Evolutionary conservation across 2,329 filamentous ascomycete genomes (phyloP).

Genomic region (Pseudopithomyces chartarum): DNA sequence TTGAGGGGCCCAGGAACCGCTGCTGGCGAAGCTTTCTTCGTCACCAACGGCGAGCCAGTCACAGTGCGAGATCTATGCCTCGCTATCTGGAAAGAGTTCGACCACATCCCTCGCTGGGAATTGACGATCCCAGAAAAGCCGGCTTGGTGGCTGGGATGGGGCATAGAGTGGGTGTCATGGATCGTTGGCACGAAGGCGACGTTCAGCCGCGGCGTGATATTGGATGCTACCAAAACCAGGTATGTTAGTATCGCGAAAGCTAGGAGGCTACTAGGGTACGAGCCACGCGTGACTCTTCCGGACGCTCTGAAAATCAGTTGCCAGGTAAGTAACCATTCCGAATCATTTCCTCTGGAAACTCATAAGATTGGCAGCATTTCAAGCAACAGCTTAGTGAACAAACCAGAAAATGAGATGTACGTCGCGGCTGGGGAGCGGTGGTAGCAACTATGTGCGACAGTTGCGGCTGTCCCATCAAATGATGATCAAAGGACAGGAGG

Average conservation of each 20-base stretch:
- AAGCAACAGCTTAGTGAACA: slow-evolving; percentile 13
- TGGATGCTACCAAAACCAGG: slow-evolving; percentile 58
- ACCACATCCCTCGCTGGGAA: slow-evolving; percentile 56
- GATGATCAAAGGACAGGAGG: too few species aligned
- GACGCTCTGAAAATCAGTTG: slow-evolving; percentile 52
- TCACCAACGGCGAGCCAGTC: slow-evolving; percentile 86
- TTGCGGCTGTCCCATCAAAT: too few species aligned
- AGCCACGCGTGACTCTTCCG: slow-evolving; percentile 55
- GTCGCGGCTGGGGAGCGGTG: too few species aligned
- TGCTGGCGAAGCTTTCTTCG: slow-evolving; percentile 81
- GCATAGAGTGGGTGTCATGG: slow-evolving; percentile 55
- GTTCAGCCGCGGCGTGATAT: slow-evolving; percentile 59
- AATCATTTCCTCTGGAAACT: background rate
- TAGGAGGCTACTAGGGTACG: slow-evolving; percentile 57
- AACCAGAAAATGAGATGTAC: slow-evolving; percentile 2
- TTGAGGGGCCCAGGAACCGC: slow-evolving; percentile 67
- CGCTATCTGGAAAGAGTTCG: slow-evolving; percentile 72
- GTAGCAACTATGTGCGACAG: too few species aligned
- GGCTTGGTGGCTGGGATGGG: slow-evolving; percentile 54
- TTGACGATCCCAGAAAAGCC: slow-evolving; percentile 55
- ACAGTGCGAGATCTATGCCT: slow-evolving; percentile 91
- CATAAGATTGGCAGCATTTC: slow-evolving; percentile 13
- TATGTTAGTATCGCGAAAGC: slow-evolving; percentile 62
- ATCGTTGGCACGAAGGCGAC: slow-evolving; percentile 51
- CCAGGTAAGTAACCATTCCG: slow-evolving; percentile 22